These are phyloP conservation scores for Magnolia changhungtana DNA, from an alignment of 164 flowering plant genomes.

Conservation along the genomic window DNA sequence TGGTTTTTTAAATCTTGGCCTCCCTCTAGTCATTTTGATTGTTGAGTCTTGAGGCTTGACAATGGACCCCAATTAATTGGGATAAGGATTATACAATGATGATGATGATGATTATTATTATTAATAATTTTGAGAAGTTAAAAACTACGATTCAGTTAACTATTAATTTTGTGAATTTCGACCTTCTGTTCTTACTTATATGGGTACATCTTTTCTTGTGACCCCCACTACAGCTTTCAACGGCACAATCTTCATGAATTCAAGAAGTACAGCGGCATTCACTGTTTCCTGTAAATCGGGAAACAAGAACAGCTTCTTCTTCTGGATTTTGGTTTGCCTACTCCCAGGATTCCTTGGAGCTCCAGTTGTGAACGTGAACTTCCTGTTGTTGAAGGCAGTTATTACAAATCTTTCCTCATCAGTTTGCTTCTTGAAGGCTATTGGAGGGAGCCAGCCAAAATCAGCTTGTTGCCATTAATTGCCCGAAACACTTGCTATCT, in stretches of 20 bases:
- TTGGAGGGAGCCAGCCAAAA: constrained; percentile 24
- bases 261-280: constrained; percentile 56
- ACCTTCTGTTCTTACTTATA: not conserved
- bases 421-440: constrained; percentile 11
- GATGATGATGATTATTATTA: not conserved
- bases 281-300: constrained; percentile 84
- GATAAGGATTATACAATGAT: too few relatives aligned
- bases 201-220: not conserved
- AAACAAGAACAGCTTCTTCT: constrained; percentile 62
- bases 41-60: too few relatives aligned
- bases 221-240: constrained; percentile 42
- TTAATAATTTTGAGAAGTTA: not conserved
- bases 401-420: constrained; percentile 51
- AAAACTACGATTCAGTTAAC: not conserved
- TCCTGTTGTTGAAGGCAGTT: constrained; percentile 56
- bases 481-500: not conserved
- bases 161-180: not conserved
- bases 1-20: too few relatives aligned
- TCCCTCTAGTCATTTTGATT: too few relatives aligned
- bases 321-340: constrained; percentile 63
- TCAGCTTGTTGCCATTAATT: constrained; percentile 8
- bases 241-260: constrained; percentile 70
- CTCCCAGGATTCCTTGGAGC: constrained; percentile 64
- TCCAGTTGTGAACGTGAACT: constrained; percentile 39
- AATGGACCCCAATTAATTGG: too few relatives aligned